Conservation (phyloP, 805 yeast species). For the Candida lessepsii region DNA sequence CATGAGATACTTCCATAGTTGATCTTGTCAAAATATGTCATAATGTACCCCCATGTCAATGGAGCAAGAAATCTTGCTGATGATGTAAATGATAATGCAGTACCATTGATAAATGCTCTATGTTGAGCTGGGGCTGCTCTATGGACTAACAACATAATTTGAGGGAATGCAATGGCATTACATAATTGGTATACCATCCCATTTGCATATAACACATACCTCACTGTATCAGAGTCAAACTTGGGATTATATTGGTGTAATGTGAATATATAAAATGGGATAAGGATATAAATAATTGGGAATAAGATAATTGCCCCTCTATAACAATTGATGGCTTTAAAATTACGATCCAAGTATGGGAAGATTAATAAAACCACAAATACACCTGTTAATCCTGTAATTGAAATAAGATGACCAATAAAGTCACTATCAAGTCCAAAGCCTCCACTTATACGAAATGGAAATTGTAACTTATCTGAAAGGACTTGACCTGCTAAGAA, state of each 20-base stretch:
- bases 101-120: slow-evolving; percentile 59
- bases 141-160: slow-evolving; percentile 51
- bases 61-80: slow-evolving; percentile 60
- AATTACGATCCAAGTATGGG: slow-evolving; percentile 32
- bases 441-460: slow-evolving; percentile 37
- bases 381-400: slow-evolving; percentile 38
- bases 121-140: slow-evolving; percentile 52
- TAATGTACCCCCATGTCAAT: slow-evolving; percentile 49
- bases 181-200: slow-evolving; percentile 33
- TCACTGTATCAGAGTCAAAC: slow-evolving; percentile 22
- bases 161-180: slow-evolving; percentile 51
- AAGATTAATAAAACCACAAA: slow-evolving; percentile 42
- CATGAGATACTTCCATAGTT: slow-evolving; percentile 30
- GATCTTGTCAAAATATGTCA: slow-evolving; percentile 27
- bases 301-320: slow-evolving; percentile 38
- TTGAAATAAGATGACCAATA: slow-evolving; percentile 36
- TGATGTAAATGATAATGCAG: slow-evolving; percentile 52
- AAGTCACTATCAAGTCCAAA: slow-evolving; percentile 31
- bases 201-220: slow-evolving; percentile 26
- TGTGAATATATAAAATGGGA: slow-evolving; percentile 51
- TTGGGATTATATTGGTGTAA: slow-evolving; percentile 30
- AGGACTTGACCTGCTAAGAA: slow-evolving; percentile 32
- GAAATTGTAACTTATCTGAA: slow-evolving; percentile 27
- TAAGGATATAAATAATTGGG: slow-evolving; percentile 44
- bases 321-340: slow-evolving; percentile 46